These are phyloP conservation scores for Podaxis sp. DNA, from an alignment of 768 basidiomycete species.

Conservation along the genomic window DNA sequence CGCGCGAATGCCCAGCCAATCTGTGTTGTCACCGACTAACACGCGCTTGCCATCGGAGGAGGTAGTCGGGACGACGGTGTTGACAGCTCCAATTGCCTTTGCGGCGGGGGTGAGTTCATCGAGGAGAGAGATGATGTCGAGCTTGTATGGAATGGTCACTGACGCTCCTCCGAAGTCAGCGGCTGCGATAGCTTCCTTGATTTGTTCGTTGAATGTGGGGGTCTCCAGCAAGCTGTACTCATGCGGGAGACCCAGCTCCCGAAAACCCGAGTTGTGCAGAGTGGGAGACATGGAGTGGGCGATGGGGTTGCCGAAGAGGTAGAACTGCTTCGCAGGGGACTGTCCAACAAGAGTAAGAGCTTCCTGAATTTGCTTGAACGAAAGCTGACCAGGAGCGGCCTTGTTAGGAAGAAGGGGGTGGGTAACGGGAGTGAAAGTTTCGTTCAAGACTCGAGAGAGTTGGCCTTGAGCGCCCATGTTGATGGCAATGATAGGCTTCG, in stretches of 20 bases:
- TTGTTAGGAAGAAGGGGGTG: constrained; percentile 83
- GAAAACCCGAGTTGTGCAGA: constrained; percentile 88
- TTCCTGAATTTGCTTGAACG: constrained; percentile 81
- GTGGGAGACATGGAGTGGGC: constrained; percentile 88
- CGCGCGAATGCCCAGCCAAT: constrained; percentile 86
- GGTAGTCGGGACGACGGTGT: constrained; percentile 74
- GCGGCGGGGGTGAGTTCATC: constrained; percentile 82
- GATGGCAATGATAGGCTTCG: constrained; percentile 90
- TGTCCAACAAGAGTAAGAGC: constrained; percentile 82
- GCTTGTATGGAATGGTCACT: constrained; percentile 95
- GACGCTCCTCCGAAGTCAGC: constrained; percentile 92
- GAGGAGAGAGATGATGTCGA: constrained; percentile 83
- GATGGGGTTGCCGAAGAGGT: constrained; percentile 89
- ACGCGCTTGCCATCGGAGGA: constrained; percentile 25
- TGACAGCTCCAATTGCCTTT: constrained; percentile 88
- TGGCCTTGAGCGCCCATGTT: constrained; percentile 93
- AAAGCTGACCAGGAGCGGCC: constrained; percentile 93
- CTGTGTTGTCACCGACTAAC: constrained; percentile 94
- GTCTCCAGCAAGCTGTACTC: constrained; percentile 81
- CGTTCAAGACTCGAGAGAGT: constrained; percentile 85
- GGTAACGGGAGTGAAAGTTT: constrained; percentile 85
- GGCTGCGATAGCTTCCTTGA: constrained; percentile 60
- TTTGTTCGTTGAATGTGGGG: constrained; percentile 56
- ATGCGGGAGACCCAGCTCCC: constrained; percentile 81
- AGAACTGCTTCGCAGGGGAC: constrained; percentile 72